Conservation (phyloP, 441 rosid species). For the Cnidoscolus chayamansa region DNA sequence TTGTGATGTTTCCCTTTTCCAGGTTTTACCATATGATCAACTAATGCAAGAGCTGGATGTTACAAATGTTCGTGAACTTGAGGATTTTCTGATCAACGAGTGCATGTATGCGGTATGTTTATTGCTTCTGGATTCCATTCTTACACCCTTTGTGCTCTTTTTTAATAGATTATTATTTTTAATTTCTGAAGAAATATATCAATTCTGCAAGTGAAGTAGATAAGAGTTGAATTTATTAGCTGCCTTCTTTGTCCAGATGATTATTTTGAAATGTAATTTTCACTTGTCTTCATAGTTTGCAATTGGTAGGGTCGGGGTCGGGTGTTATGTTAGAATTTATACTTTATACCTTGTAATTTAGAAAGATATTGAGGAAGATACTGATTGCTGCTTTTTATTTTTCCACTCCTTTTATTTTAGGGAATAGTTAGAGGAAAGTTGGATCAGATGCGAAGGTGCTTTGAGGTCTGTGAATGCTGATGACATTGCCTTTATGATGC, state of each 20-base stretch:
- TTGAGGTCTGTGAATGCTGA: conserved; percentile 57
- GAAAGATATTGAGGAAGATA: neutral
- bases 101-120: conserved; percentile 94
- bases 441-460: conserved; percentile 93
- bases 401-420: conserved; percentile 32
- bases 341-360: neutral
- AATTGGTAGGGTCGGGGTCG: neutral
- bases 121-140: conserved; percentile 10
- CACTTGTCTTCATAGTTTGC: neutral
- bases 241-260: neutral
- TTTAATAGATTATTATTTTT: too few species aligned
- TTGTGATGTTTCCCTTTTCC: conserved; percentile 13
- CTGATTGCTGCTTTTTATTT: conserved; percentile 5
- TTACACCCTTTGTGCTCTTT: neutral
- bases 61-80: conserved; percentile 92
- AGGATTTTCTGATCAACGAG: conserved; percentile 96
- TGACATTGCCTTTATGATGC: conserved; percentile 18
- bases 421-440: conserved; percentile 97
- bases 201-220: conserved; percentile 5
- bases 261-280: conserved; percentile 8
- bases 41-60: conserved; percentile 91
- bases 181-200: too few species aligned
- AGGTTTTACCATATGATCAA: conserved; percentile 85
- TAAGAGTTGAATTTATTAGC: neutral
- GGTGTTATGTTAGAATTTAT: neutral